These are phyloP conservation scores for Thelephora ganbajun DNA, from an alignment of 768 basidiomycete genomes.

Conservation along the genomic window DNA sequence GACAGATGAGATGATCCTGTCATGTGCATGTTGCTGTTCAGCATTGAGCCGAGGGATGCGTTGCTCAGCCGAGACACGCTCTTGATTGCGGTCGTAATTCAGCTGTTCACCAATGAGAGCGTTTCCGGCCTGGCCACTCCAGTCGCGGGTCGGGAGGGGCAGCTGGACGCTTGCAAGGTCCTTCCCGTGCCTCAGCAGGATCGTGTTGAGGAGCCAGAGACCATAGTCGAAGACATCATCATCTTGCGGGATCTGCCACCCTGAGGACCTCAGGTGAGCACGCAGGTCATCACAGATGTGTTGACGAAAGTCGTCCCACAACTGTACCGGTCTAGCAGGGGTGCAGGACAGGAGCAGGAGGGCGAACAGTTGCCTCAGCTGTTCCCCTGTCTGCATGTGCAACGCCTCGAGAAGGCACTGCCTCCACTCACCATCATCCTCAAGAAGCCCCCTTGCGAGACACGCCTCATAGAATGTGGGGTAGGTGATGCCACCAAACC, in stretches of 20 bases:
- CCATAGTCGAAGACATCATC: conserved; percentile 27
- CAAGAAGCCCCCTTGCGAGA: conserved; percentile 25
- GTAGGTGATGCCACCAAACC: too few relatives aligned
- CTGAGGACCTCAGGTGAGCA: conserved; percentile 8
- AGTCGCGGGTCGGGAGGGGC: too few relatives aligned
- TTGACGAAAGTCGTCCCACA: conserved; percentile 24
- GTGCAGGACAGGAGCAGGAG: conserved; percentile 21
- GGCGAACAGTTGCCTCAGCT: conserved; percentile 24
- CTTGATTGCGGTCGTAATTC: conserved; percentile 11
- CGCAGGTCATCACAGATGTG: conserved; percentile 29
- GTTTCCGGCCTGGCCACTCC: conserved; percentile 13
- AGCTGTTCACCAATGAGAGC: conserved; percentile 20
- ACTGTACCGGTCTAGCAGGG: conserved; percentile 17
- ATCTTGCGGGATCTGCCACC: conserved; percentile 11
- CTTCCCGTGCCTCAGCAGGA: too few relatives aligned
- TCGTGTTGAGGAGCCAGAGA: conserved; percentile 22
- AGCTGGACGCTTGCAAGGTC: too few relatives aligned
- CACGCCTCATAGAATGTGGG: conserved; percentile 28
- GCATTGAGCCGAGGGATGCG: conserved; percentile 9
- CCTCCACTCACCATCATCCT: too few relatives aligned
- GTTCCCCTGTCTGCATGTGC: conserved; percentile 22
- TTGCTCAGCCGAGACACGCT: background rate
- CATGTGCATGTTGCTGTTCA: conserved; percentile 9
- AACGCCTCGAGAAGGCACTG: conserved; percentile 27
- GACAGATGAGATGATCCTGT: conserved; percentile 9